Base-by-base conservation (phyloP, 2,329 filamentous ascomycete genomes). In the Aspergillus sp. region DNA sequence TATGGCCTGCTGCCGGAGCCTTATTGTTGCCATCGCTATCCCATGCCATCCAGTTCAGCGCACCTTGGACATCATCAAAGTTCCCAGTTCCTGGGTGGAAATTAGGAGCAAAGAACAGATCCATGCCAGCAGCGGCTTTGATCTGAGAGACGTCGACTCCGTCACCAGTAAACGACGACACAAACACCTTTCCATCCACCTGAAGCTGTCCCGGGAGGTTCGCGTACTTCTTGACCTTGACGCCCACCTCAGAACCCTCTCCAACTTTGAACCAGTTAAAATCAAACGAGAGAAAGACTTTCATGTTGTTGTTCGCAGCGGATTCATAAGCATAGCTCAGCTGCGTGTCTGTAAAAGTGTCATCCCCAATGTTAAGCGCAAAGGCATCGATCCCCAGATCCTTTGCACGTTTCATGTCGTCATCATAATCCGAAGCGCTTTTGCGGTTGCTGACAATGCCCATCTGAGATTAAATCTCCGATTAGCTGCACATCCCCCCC, bases 251-350 rank as follows among this genome's bases (percentile, higher is more conserved):
- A 6, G 57, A 59, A 1, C 67, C 66, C 34, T 74, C 58, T 8
- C 54, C 46, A 6, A 55, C 53, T 28, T 55, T 46, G 60, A 67
- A 75, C 69, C 71, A 72, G 61, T 76, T 76, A 56, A 77, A 78
- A 61, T 79, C 77, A 48, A 79, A 80, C 1, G 76, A 79, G 48
- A 80, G 70, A 43, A 79, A 78, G 10, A 78, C 73, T 43, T 77
- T 76, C 67, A 79, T 75, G 37, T 62, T 60, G 45, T 65, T 61
- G 6, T 62, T 62, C 7, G 68, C 65, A 3, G 75, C 73, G 0
- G 74, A 74, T n/a, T 71, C 59, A 46, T 77, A 78, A 1, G 76
- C 75, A 29, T 65, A 69, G 1, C 52, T 60, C 4, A 78, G 68
- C 54, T 78, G 74, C n/a, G 64, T 51, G 40, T 75, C 70, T 27